These are phyloP conservation scores for Leccinum incarnatum DNA, from an alignment of 768 basidiomycete species.

Conservation along the genomic window DNA sequence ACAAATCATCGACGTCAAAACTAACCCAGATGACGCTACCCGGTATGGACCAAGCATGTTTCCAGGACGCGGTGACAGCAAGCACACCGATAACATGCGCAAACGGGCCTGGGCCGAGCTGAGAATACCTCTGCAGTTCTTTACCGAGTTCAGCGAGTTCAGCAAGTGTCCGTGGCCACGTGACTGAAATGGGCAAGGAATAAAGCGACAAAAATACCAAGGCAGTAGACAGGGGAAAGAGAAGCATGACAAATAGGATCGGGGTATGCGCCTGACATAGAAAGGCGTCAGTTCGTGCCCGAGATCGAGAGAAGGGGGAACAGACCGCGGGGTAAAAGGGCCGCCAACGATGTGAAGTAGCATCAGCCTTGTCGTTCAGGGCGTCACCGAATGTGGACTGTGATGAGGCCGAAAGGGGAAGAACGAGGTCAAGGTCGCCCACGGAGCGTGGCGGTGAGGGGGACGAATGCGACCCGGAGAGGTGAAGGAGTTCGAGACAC, in stretches of 20 bases:
- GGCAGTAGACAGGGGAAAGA: slow-evolving; percentile 67
- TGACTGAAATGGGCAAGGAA: slow-evolving; percentile 65
- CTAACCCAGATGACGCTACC: slow-evolving; percentile 89
- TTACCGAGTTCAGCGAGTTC: slow-evolving; percentile 74
- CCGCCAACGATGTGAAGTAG: slow-evolving; percentile 28
- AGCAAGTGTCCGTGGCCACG: slow-evolving; percentile 72
- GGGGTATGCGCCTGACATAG: slow-evolving; percentile 50
- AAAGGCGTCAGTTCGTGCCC: slow-evolving; percentile 9
- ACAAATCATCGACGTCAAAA: slow-evolving; percentile 7
- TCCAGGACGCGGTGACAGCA: slow-evolving; percentile 85
- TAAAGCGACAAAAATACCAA: slow-evolving; percentile 44
- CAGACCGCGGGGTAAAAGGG: slow-evolving; percentile 37
- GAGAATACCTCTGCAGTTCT: slow-evolving; percentile 76
- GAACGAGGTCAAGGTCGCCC: slow-evolving; percentile 43
- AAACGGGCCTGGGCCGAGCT: slow-evolving; percentile 59
- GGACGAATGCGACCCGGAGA: slow-evolving; percentile 38
- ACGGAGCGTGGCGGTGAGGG: slow-evolving; percentile 45
- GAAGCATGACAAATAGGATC: slow-evolving; percentile 64
- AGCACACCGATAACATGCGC: slow-evolving; percentile 82
- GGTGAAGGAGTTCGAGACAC: slow-evolving; percentile 52
- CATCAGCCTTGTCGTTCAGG: slow-evolving; percentile 37
- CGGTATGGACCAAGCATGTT: slow-evolving; percentile 96
- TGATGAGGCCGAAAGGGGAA: slow-evolving; percentile 56
- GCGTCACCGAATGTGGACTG: slow-evolving; percentile 44
- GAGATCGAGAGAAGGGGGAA: slow-evolving; percentile 4